Conservation (phyloP, 805 yeast genomes). For the Kuraishia molischiana region DNA sequence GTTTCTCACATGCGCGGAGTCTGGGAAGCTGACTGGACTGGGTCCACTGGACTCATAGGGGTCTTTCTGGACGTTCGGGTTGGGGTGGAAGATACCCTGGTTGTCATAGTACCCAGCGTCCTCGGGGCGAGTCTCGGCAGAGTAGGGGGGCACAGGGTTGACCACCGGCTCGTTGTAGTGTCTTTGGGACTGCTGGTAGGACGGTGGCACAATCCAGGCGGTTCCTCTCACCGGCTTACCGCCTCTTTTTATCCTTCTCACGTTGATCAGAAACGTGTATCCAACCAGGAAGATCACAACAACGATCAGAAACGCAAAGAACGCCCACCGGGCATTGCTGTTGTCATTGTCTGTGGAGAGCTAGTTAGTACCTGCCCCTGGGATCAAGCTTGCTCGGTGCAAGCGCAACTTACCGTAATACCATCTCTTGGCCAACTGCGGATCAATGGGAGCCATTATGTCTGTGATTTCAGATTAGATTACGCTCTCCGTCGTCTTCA, state of each 20-base stretch:
- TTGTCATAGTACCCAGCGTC: constrained; percentile 76
- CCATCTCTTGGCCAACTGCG: background rate
- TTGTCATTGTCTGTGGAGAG: background rate
- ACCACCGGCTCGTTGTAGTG: constrained; percentile 27
- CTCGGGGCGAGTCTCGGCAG: constrained; percentile 51
- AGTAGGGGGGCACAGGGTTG: constrained; percentile 58
- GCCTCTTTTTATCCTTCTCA: constrained; percentile 39
- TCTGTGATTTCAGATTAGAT: too few species aligned
- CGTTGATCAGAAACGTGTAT: constrained; percentile 46
- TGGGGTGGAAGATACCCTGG: constrained; percentile 34
- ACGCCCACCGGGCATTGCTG: constrained; percentile 46
- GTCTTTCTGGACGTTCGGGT: background rate
- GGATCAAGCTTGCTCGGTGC: background rate
- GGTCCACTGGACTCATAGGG: background rate
- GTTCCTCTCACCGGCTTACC: constrained; percentile 63
- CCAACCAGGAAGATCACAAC: constrained; percentile 34
- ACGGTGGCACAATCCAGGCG: constrained; percentile 83
- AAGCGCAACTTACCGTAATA: background rate
- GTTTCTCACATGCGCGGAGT: background rate
- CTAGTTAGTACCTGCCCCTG: background rate
- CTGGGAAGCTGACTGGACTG: background rate
- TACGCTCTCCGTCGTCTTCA: too few species aligned
- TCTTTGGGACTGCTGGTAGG: constrained; percentile 56
- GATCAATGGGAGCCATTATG: background rate
- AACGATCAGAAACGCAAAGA: constrained; percentile 50